Base-by-base conservation (phyloP, 345 rosid species). In the Leavenworthia alabamica region DNA sequence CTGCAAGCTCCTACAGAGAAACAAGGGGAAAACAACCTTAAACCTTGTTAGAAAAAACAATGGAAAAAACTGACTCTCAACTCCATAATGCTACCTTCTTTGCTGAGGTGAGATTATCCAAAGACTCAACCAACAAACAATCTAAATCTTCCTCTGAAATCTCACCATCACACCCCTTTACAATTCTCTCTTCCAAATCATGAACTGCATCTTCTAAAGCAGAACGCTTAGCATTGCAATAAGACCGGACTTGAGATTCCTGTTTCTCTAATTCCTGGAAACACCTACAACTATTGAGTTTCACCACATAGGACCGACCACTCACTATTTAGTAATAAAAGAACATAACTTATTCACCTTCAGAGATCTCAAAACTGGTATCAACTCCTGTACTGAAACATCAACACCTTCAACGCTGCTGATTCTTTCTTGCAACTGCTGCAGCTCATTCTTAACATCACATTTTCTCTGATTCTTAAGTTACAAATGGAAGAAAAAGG, bases 1-100 rank as follows among this genome's bases (percentile, higher is more conserved):
- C 82, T 10, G 85, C 86, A 36, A 88, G 83, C 70, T 86, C 96
- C 98, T 91, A 71, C 54, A 24, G 40, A 7, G 15, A 44, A 55
- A 54, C 14, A 4, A 46, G 24, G 15, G 41, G 47, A 6, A 55
- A 23, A 4, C 12, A 56, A 58, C 40, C 54, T 16, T 14, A 31
- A 59, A 63, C 13, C 10, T 64, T 39, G 59, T 56, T 9, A 1
- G 15, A n/a, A 36, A 26, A 52, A 13, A 32, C 29, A 22, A 1
- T 27, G 1, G 24, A 32, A 24, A 58, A 41, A 44, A 48, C 26
- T 53, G 19, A 66, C 19, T 36, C 45, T 28, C 40, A 45, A 48
- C 8, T 20, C 42, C 24, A 57, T 48, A 19, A 59, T 52, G 20
- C 52, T 42, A 66, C 76, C 90, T 72, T 88, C 80, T 89, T 92